Evolutionary conservation across 257 asterid genomes (phyloP), one percentile per base, ranked within the genome.

Genomic region (Solanum etuberosum): DNA sequence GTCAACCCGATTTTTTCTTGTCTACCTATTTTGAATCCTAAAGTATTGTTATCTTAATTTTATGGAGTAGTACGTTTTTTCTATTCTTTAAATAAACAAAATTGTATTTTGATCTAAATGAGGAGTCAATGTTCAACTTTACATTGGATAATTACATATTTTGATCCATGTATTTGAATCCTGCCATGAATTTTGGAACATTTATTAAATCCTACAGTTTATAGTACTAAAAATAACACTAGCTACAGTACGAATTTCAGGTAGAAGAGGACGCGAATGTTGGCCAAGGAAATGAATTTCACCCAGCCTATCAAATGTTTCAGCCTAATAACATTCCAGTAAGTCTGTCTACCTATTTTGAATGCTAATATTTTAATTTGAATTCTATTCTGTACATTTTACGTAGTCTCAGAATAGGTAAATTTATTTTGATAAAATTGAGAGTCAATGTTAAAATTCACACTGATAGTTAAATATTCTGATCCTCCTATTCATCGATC

Each of bases 241-340:
- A 48, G 13, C 48, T 21, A 7, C 13, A 27, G 32, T 71, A 3
- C 5, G 21, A 15, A 82, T 70, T 87, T 83, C 86, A 59, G 85
- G 77, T 67, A 4, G 84, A 76, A 23, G 35, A 37, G 51, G 68
- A 6, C 1, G 27, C 35, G 15, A 73, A 25, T 34, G 48, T 2
- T 40, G 9, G 35, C 32, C 46, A 40, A 27, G 84, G 35, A 71
- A 59, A 15, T 85, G 87, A 89, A 29, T 83, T 23, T 23, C 82
- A 15, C 35, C n/a, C 51, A 14, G 86, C 40, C 1, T 73, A 20
- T 89, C 87, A 86, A n/a, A 88, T 83, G 83, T 20, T 61, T 87
- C 70, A 35, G 83, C 57, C 67, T 31, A 51, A 80, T 88, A 21
- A 35, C 59, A 87, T 85, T 40, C 87, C 20, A 14, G 91, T 90